Evolutionary conservation across 768 basidiomycete genomes (phyloP), one percentile per base, ranked within the genome.

Genomic region (Sarcodon aspratus): DNA sequence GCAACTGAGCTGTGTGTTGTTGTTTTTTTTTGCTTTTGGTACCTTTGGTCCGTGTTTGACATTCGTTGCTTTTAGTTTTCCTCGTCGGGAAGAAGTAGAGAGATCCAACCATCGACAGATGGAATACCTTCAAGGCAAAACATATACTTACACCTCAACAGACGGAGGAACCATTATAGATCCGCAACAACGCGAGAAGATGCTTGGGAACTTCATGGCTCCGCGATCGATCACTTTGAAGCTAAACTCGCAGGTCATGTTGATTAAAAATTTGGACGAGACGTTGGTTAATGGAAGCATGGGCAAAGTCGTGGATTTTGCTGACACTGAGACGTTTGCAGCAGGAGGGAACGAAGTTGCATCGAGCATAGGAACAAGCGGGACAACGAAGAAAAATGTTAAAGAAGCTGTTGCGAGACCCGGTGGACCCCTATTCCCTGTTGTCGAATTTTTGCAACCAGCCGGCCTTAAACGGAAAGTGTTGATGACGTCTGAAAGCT

Each of bases 191-290:
- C 75, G 80, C 44, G 76, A 83, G 49, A 96, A 85, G 61, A 71
- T 91, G 64, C 79, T 98, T 5, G 67, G 74, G 6, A 97, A 96
- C 62, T 88, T 95, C 59, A 94, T 99, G 86, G 93, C 93, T 0
- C 84, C 88, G 1, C 48, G 71, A 48, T 56, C 50, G 6, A 74
- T 99, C n/a, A 58, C 61, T 0, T 73, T 99, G 32, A 86, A 89
- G 44, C 58, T 82, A 27, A 82, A 83, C 49, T 84, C 89, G 7
- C 95, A 61, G 51, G 87, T 90, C 36, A 97, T 96, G 93, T 73
- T 96, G 33, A 89, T 92, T 65, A 97, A 97, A 70, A 98, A 98
- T 59, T 68, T 85, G 47, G 89, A 94, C 56, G 91, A 93, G 32
- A 76, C 72, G 3, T 76, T 98, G 7, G 96, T 97, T 42, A 99